Conservation (phyloP, 192 early-diverging fungal genomes). For the Podila epicladia region DNA sequence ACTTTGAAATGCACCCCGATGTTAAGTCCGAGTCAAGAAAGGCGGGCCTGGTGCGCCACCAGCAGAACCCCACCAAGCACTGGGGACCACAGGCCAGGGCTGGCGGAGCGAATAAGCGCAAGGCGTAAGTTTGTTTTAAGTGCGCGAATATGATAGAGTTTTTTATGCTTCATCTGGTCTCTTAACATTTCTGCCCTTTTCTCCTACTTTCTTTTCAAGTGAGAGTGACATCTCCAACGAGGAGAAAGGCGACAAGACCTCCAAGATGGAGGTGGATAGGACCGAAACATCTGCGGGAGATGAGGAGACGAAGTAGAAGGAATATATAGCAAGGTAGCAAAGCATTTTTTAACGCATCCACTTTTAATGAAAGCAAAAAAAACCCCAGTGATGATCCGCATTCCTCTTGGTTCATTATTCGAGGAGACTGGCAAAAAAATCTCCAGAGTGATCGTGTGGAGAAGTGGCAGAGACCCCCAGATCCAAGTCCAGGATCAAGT, state of each 20-base stretch:
- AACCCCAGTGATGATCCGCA: not conserved
- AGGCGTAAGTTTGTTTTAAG: conserved; percentile 37
- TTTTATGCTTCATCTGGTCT: not conserved
- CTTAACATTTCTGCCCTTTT: not conserved
- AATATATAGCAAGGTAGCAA: not conserved
- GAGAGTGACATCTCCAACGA: not conserved
- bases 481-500: no score
- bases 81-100: conserved; percentile 97
- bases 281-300: not conserved
- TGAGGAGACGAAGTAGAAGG: not conserved
- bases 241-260: conserved; percentile 1
- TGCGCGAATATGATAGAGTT: not conserved
- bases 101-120: conserved; percentile 58
- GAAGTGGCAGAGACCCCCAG: no score
- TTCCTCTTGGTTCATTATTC: no score
- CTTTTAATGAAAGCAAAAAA: not conserved
- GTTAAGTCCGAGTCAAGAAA: conserved; percentile 80
- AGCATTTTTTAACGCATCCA: not conserved
- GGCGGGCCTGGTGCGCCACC: conserved; percentile 90
- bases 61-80: conserved; percentile 93
- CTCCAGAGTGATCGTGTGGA: no score
- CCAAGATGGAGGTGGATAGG: not conserved
- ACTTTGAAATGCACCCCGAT: conserved; percentile 80
- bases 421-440: no score
- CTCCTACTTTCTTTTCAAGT: not conserved